Evolutionary conservation across 2,329 filamentous ascomycete genomes (phyloP).

Genomic region (Epichloe hybrida): DNA sequence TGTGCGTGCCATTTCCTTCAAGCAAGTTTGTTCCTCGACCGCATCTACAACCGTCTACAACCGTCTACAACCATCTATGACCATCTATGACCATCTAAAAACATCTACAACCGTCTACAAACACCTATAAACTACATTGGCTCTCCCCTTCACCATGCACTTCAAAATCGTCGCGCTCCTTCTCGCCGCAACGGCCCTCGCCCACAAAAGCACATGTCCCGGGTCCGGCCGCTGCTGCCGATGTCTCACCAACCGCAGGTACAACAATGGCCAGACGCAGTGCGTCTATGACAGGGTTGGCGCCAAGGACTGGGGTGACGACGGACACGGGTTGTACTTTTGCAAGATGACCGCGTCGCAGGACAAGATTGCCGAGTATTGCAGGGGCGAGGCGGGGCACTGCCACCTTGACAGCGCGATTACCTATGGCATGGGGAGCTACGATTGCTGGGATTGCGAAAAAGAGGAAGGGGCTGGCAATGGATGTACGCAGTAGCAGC

Average conservation of each 20-base stretch:
- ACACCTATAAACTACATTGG: too few species aligned
- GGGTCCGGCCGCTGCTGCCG: background rate
- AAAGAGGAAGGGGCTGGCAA: too few species aligned
- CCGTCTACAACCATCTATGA: too few species aligned
- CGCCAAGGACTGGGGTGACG: background rate
- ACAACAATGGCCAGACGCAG: background rate
- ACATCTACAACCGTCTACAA: too few species aligned
- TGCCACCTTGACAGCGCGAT: background rate
- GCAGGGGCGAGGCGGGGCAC: background rate
- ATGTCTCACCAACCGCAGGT: background rate
- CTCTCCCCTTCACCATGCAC: background rate
- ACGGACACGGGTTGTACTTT: background rate
- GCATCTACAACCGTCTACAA: too few species aligned
- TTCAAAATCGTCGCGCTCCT: background rate
- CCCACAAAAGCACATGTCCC: background rate
- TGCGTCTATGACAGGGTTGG: background rate
- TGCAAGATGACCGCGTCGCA: background rate
- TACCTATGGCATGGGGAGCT: background rate
- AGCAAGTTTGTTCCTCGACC: too few species aligned
- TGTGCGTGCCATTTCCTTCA: too few species aligned
- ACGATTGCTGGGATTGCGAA: background rate
- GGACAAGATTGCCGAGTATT: background rate
- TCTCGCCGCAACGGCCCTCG: background rate
- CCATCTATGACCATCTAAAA: too few species aligned
- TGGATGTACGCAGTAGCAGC: too few species aligned